A percentile compares a stretch with the other conserved stretches of the same genome.
These are phyloP conservation scores for Discostella pseudostelligera DNA, from an alignment of 108 stramenopile genomes.

Conservation along the genomic window DNA sequence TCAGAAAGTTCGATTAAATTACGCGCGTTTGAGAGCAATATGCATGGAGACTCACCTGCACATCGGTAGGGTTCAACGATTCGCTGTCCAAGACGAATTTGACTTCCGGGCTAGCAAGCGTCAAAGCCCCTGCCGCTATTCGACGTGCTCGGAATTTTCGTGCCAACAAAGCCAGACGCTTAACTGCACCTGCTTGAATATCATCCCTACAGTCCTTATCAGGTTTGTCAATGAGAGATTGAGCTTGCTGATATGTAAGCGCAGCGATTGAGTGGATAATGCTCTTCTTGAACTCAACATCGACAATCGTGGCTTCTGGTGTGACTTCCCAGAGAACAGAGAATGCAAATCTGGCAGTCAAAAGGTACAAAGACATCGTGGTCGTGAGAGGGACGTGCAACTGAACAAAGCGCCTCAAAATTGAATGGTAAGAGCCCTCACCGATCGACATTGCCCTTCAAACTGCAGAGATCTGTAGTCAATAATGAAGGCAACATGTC, in stretches of 20 bases:
- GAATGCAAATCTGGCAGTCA: slow-evolving; percentile 76
- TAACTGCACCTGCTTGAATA: slow-evolving; percentile 84
- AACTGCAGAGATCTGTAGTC: slow-evolving; percentile 95
- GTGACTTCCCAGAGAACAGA: slow-evolving; percentile 92
- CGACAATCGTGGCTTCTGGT: slow-evolving; percentile 78
- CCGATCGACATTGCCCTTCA: slow-evolving; percentile 91
- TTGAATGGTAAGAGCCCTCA: slow-evolving; percentile 19
- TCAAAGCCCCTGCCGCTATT: slow-evolving; percentile 95
- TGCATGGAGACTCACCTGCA: slow-evolving; percentile 31
- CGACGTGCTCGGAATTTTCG: slow-evolving; percentile 83
- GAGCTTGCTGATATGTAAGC: slow-evolving; percentile 97
- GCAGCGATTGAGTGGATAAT: slow-evolving; percentile 95
- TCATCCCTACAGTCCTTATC: slow-evolving; percentile 58
- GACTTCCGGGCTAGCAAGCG: slow-evolving; percentile 97
- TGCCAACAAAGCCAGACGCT: slow-evolving; percentile 81
- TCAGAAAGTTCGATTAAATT: too few relatives aligned
- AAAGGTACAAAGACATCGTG: background rate
- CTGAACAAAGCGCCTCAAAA: background rate
- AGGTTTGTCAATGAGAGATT: slow-evolving; percentile 88
- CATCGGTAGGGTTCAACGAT: slow-evolving; percentile 96
- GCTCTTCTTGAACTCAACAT: slow-evolving; percentile 90
- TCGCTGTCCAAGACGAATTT: slow-evolving; percentile 96
- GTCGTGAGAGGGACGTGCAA: background rate
- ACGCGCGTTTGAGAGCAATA: too few relatives aligned
- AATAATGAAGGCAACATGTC: slow-evolving; percentile 97